phyloP scores from a whole-genome alignment of 768 basidiomycete species.

The Termitomyces sp. region DNA sequence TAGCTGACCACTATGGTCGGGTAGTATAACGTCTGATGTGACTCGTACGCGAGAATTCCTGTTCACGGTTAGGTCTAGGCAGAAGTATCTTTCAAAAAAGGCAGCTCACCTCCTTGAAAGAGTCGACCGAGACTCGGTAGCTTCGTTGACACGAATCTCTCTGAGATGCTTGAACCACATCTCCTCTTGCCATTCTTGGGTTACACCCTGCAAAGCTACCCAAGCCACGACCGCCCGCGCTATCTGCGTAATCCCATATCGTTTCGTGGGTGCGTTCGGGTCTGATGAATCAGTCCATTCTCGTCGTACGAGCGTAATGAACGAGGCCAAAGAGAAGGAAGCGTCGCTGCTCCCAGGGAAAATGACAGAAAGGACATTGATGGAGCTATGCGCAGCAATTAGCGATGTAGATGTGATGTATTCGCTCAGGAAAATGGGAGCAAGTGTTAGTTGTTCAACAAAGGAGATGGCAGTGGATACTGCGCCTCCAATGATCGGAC shows the following conservation, averaged over 20 bases:
- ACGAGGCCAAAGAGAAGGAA: conserved; percentile 76
- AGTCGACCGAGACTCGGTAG: conserved; percentile 26
- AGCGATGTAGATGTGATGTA: conserved; percentile 75
- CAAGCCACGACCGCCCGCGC: conserved; percentile 73
- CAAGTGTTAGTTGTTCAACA: conserved; percentile 69
- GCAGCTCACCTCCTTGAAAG: conserved; percentile 32
- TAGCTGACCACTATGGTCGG: conserved; percentile 66
- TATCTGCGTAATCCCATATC: conserved; percentile 63
- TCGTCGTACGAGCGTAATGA: conserved; percentile 74
- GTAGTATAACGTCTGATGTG: conserved; percentile 69
- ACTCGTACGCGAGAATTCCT: conserved; percentile 65
- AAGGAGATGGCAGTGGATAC: conserved; percentile 60
- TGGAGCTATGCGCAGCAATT: conserved; percentile 69
- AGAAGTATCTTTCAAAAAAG: neutral
- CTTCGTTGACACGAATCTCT: conserved; percentile 62
- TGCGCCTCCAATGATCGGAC: conserved; percentile 54
- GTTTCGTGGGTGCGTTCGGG: conserved; percentile 52
- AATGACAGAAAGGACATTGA: conserved; percentile 68
- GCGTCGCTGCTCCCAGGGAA: conserved; percentile 77
- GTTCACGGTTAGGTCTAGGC: neutral
- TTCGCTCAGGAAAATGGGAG: conserved; percentile 73
- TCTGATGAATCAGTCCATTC: conserved; percentile 67
- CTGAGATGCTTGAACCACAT: conserved; percentile 62
- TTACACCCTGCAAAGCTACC: conserved; percentile 79
- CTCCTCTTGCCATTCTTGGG: conserved; percentile 76